These are phyloP conservation scores for Penicillium sp. DNA, from an alignment of 2,329 filamentous ascomycete genomes.

Conservation along the genomic window DNA sequence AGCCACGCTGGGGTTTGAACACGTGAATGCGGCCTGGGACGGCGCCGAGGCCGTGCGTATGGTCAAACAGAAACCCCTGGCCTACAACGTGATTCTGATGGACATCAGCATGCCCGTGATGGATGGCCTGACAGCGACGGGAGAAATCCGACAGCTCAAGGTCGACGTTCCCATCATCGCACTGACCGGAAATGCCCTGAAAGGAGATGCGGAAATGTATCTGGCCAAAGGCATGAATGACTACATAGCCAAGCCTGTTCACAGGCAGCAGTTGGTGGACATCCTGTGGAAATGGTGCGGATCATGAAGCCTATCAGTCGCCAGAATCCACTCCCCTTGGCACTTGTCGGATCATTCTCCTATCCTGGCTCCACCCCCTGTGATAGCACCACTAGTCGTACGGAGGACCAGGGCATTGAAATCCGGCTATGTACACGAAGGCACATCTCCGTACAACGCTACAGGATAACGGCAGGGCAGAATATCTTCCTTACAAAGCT, in stretches of 20 bases:
- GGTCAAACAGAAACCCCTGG: slow-evolving; percentile 40
- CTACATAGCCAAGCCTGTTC: slow-evolving; percentile 54
- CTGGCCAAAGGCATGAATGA: slow-evolving; percentile 54
- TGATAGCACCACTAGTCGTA: not conserved
- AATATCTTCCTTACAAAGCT: not conserved
- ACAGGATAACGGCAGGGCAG: not conserved
- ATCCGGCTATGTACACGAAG: not conserved
- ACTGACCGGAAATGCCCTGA: slow-evolving; percentile 54
- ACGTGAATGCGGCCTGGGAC: slow-evolving; percentile 43
- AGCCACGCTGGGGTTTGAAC: slow-evolving; percentile 40
- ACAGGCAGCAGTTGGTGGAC: slow-evolving; percentile 46
- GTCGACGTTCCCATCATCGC: slow-evolving; percentile 50
- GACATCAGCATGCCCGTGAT: slow-evolving; percentile 48
- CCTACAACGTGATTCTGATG: slow-evolving; percentile 47
- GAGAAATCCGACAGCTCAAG: slow-evolving; percentile 39
- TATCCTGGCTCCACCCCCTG: not conserved
- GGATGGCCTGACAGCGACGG: slow-evolving; percentile 45
- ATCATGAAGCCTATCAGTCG: slow-evolving; percentile 8
- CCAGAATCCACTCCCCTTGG: not conserved
- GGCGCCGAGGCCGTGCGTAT: slow-evolving; percentile 44
- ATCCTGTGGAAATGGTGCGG: slow-evolving; percentile 41
- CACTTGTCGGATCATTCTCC: not conserved
- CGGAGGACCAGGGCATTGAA: not conserved
- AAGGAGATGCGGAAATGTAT: slow-evolving; percentile 53
- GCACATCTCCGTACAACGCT: not conserved